Evolutionary conservation across 78 protist species (phyloP), one percentile per base, ranked within the genome.

Genomic region (Emiliania huxleyi): DNA sequence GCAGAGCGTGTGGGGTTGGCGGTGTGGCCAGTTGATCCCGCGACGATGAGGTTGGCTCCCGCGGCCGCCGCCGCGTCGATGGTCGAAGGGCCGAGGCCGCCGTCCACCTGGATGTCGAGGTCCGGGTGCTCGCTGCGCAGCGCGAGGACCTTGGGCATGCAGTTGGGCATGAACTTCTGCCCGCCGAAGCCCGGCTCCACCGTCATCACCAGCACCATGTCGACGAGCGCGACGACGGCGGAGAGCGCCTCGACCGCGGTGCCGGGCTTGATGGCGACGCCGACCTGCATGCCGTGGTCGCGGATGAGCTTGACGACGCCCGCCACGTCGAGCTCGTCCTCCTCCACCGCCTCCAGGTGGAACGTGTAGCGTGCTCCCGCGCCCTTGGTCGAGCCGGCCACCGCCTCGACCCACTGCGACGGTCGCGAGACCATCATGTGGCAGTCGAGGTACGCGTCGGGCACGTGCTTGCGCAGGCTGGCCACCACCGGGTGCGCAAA

Each of bases 171-270:
- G 95, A 99, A 98, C 33, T 81, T 35, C 87, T 99, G 99, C 22
- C 99, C 99, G 6, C 99, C 99, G 35, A 98, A 99, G 21, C 99
- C 99, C 2, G 99, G 99, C 92, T 99, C 99, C 33, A 99, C 99
- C 15, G 98, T 97, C 99, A 99, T 99, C 69, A 98, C 95, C 33
- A 99, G 97, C 49, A 97, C 96, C 96, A 97, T 95, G 94, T 98
- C 99, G 18, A 96, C 55, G 22, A 77, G 73, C 33, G 81, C 77
- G 4, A 90, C 33, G 91, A 62, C 92, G 35, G 90, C 83, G 1
- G 33, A 35, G 23, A 91, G 84, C 21, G 44, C 40, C 23, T 91
- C 91, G 11, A 95, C 96, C 2, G 96, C 94, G 18, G 99, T 99
- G n/a, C 91, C 92, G 43, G 99, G 99, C 95, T 98, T 98, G 77